These are phyloP conservation scores for Jatropha multifida DNA, from an alignment of 441 rosid genomes.

Conservation along the genomic window DNA sequence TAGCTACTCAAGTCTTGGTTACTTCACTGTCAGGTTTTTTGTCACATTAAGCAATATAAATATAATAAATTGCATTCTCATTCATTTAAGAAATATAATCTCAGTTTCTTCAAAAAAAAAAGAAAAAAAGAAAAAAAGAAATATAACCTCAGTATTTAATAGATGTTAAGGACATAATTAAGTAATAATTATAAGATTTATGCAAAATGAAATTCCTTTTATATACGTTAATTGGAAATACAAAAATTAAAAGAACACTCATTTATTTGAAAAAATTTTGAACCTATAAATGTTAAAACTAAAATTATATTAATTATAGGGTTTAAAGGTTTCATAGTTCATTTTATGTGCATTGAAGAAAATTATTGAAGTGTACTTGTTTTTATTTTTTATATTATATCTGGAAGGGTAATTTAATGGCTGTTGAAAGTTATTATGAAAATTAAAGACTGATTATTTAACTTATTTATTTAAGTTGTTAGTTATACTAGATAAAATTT, in stretches of 20 bases:
- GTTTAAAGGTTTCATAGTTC: not conserved
- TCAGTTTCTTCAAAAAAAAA: not conserved
- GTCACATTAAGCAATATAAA: not conserved
- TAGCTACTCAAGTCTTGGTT: not conserved
- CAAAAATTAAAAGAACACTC: not conserved
- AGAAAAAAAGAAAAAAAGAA: too few species aligned
- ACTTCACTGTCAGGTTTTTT: not conserved
- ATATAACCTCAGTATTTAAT: not conserved
- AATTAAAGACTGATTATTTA: not conserved
- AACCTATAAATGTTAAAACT: not conserved
- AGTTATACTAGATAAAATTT: not conserved
- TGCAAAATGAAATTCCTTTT: not conserved
- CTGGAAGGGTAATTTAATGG: not conserved
- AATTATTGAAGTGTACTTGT: not conserved
- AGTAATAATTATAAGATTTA: not conserved
- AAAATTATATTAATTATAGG: not conserved
- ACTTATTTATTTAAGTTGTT: not conserved
- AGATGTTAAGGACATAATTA: not conserved
- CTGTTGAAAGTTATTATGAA: not conserved
- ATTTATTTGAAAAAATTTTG: not conserved
- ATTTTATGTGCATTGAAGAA: not conserved
- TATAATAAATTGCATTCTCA: not conserved
- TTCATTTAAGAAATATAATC: not conserved
- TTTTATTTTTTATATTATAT: too few species aligned
- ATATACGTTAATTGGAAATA: not conserved